Evolutionary conservation across 2,329 filamentous ascomycete species (phyloP), one percentile per base, ranked within the genome.

Genomic region (Bipolaris cookei): DNA sequence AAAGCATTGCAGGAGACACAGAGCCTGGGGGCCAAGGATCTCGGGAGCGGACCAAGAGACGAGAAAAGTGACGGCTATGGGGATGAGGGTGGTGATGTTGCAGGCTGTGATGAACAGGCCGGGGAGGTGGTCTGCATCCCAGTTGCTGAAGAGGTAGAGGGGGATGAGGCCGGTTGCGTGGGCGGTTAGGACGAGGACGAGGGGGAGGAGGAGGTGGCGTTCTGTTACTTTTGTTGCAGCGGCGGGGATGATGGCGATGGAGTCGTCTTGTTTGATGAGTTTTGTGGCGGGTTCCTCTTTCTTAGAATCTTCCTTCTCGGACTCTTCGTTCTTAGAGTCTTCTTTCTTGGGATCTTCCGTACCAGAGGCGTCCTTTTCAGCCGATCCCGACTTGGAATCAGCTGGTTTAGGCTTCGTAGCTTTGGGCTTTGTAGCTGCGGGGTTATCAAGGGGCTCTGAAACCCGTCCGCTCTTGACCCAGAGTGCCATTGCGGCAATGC

Each of bases 401-500:
- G 50, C 64, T 58, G 6, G 91, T 90, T 67, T 90, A 95, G 32
- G 32, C 7, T 58, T 54, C 8, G 76, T 90, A 87, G 50, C 11
- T n/a, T 48, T 14, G 2, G 64, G 63, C 18, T 56, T 54, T 4
- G 69, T 72, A 35, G 70, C 63, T 20, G 67, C 69, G 13, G 68
- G 67, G 16, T 71, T 75, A 30, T 66, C 53, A 10, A 55, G 51
- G n/a, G 59, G 54, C 4, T 63, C 44, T 20, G 51, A 42, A 25
- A 65, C 45, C 25, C 75, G 73, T 2, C 94, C 94, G 68, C 91
- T 97, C 76, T 90, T 88, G 14, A 97, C 84, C 95, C 95, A 99
- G n/a, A 97, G 81, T 14, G 89, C 88, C 66, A 98, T 94, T 4
- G 94, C 92, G 82, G 94, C 96, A 73, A 99, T 94, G 28, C 91